Evolutionary conservation across 805 yeast species (phyloP), one percentile per base, ranked within the genome.

Genomic region (Blastobotrys muscicola): DNA sequence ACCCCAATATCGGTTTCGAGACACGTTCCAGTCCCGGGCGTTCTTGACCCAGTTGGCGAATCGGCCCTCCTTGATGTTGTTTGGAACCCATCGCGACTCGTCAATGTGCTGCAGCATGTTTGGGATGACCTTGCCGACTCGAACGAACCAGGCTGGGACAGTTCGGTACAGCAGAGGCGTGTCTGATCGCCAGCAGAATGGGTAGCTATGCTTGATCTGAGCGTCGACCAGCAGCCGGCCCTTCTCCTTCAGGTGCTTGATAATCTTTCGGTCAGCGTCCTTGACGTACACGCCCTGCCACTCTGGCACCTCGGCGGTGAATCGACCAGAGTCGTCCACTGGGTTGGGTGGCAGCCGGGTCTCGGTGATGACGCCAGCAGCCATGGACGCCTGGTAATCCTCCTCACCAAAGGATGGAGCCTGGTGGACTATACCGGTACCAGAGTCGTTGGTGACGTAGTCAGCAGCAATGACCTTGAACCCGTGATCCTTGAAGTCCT

Each of bases 121-220:
- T 41, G 97, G 97, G 55, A 90, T 76, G 61, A 85, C 76, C 44
- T 85, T 89, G 54, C 76, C 78, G 45, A 92, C 83, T 62, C 95
- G 82, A 47, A 92, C 92, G 59, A 92, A 92, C 99, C 99, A 92
- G 30, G 97, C 90, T 41, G 99, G 98, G 53, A 92, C 97, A 33
- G 96, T 81, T 70, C 95, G 80, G 72, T 92, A 92, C 53, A 92
- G 66, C 62, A 92, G 78, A 43, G 99, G 99, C 29, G 99, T 92
- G 62, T 92, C 98, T 2, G 97, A 90, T 76, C 99, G 83, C 99
- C 99, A 92, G 72, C 99, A 92, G 82, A 92, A 92, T 58, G 99
- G 98, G 67, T 92, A 92, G 65, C 94, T 82, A 74, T 92, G 99
- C 69, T 80, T 80, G 53, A 89, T 74, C 72, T 92, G 97, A 36